A percentile compares a stretch with the other conserved stretches of the same genome.
Evolutionary conservation across 2,329 filamentous ascomycete species (phyloP).

Genomic region (Raffaelea ambrosiae): DNA sequence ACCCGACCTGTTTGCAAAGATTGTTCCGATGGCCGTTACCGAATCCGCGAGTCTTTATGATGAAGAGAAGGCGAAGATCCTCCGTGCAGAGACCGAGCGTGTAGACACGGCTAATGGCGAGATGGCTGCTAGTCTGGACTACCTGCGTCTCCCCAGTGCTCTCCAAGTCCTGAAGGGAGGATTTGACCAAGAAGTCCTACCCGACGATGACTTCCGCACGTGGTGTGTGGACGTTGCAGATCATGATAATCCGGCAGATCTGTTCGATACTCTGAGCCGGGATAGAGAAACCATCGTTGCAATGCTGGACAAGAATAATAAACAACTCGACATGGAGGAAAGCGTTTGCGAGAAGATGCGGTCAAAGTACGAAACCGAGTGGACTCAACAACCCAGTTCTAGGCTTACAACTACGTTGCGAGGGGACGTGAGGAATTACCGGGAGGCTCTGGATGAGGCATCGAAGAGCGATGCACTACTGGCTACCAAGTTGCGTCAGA

Average conservation of each 20-base stretch:
- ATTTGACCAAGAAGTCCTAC: slow-evolving; percentile 77
- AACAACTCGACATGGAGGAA: slow-evolving; percentile 93
- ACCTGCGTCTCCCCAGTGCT: slow-evolving; percentile 80
- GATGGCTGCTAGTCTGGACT: slow-evolving; percentile 92
- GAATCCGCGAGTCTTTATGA: slow-evolving; percentile 96
- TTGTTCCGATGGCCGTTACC: slow-evolving; percentile 91
- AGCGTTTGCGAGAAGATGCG: slow-evolving; percentile 99
- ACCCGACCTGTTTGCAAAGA: slow-evolving; percentile 92
- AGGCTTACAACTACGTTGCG: slow-evolving; percentile 80
- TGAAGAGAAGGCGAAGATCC: slow-evolving; percentile 94
- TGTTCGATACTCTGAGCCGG: slow-evolving; percentile 69
- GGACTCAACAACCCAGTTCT: slow-evolving; percentile 94
- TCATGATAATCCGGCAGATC: slow-evolving; percentile 68
- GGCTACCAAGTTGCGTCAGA: slow-evolving; percentile 73
- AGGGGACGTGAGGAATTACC: slow-evolving; percentile 79
- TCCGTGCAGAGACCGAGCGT: slow-evolving; percentile 86
- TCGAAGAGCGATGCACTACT: slow-evolving; percentile 78
- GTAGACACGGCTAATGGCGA: slow-evolving; percentile 90
- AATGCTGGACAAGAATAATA: slow-evolving; percentile 69
- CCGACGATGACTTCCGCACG: slow-evolving; percentile 82
- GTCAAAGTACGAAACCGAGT: slow-evolving; percentile 89
- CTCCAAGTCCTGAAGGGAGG: slow-evolving; percentile 88
- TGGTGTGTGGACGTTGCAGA: slow-evolving; percentile 93
- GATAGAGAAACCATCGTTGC: slow-evolving; percentile 69
- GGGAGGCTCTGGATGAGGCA: slow-evolving; percentile 83